Evolutionary conservation across 768 basidiomycete genomes (phyloP).

Genomic region (Psilocybe cyanescens): DNA sequence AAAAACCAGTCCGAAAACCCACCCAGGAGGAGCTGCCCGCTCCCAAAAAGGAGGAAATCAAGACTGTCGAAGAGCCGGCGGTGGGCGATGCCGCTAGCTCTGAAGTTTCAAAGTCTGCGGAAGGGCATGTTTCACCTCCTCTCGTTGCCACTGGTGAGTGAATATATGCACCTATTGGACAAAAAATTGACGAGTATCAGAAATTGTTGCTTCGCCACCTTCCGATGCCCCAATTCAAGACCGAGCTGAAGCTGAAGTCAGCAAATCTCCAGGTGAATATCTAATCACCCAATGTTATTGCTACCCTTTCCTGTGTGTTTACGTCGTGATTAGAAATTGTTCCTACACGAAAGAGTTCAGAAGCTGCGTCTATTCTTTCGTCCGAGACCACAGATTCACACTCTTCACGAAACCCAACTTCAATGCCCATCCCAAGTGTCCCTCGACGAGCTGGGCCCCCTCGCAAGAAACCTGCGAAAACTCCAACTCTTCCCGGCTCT

Average conservation of each 20-base stretch:
- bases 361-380: conserved; percentile 27
- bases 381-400: conserved; percentile 30
- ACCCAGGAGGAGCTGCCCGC: conserved; percentile 29
- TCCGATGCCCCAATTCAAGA: neutral
- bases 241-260: neutral
- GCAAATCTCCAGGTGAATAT: conserved; percentile 12
- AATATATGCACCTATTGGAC: neutral
- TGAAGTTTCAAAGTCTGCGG: conserved; percentile 9
- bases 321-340: conserved; percentile 9
- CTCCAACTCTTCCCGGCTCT: conserved; percentile 32
- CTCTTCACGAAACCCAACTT: conserved; percentile 43
- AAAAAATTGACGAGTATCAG: neutral
- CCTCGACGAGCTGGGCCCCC: conserved; percentile 81
- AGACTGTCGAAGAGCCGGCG: conserved; percentile 15
- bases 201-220: conserved; percentile 12
- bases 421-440: conserved; percentile 76
- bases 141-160: conserved; percentile 5
- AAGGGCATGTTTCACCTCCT: conserved; percentile 6
- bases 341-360: conserved; percentile 30
- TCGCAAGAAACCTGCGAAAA: conserved; percentile 60
- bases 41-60: conserved; percentile 21
- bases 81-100: conserved; percentile 7
- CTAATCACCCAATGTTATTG: neutral
- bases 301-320: neutral
- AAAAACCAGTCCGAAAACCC: conserved; percentile 38